These are phyloP conservation scores for Brassica incana DNA, from an alignment of 345 rosid genomes.

Conservation along the genomic window DNA sequence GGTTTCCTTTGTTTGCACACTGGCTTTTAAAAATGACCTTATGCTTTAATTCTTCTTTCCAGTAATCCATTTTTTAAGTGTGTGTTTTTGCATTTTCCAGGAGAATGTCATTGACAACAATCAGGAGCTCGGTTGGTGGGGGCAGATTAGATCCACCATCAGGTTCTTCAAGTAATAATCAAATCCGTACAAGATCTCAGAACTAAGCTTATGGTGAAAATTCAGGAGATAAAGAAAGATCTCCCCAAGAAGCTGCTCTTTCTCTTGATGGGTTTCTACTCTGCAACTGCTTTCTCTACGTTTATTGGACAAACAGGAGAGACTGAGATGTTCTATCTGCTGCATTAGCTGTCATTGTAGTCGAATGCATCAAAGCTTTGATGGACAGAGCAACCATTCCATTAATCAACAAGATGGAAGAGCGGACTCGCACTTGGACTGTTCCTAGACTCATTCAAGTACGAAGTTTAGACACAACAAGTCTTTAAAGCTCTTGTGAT, in stretches of 20 bases:
- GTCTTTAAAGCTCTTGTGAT: constrained; percentile 16
- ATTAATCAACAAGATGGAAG: not conserved
- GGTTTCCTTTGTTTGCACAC: no score
- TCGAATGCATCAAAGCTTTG: not conserved
- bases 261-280: not conserved
- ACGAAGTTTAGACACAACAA: constrained; percentile 40
- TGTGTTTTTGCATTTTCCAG: no score
- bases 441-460: constrained; percentile 36
- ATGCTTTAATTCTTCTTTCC: not conserved
- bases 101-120: no score
- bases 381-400: not conserved
- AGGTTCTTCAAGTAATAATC: not conserved
- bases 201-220: not conserved
- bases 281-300: not conserved
- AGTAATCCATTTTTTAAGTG: not conserved
- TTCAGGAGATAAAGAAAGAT: not conserved
- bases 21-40: no score
- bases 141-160: not conserved
- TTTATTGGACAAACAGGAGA: not conserved
- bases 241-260: not conserved
- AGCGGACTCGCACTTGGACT: not conserved
- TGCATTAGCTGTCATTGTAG: not conserved
- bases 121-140: no score
- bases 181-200: not conserved
- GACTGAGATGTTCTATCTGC: not conserved